Conservation (phyloP, 2,329 filamentous ascomycete genomes). For the Diaporthe citri region DNA sequence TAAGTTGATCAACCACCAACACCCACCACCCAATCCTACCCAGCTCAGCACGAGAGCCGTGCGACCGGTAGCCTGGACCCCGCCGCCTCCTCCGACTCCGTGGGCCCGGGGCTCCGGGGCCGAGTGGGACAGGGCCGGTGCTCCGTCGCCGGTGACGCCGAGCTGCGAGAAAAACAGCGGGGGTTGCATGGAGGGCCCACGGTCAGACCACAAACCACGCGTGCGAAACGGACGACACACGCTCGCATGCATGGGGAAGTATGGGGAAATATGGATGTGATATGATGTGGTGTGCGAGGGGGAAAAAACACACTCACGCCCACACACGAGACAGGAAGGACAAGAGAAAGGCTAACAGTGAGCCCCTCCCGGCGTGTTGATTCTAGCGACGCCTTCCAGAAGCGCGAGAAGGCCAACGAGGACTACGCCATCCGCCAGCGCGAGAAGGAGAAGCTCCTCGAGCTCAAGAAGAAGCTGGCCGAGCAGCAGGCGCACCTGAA, state of each 20-base stretch:
- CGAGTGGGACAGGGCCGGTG: conserved; percentile 22
- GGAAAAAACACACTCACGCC: background rate
- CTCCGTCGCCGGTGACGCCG: conserved; percentile 18
- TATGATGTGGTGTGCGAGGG: background rate
- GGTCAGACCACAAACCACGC: conserved; percentile 27
- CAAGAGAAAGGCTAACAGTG: background rate
- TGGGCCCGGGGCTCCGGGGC: background rate
- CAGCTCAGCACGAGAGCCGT: background rate
- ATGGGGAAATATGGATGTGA: background rate
- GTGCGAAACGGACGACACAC: background rate
- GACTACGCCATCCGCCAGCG: conserved; percentile 86
- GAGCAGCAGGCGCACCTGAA: conserved; percentile 87
- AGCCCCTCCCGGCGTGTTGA: background rate
- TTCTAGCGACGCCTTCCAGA: conserved; percentile 87
- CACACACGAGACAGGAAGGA: background rate
- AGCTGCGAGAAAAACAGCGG: conserved; percentile 22
- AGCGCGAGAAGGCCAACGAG: conserved; percentile 89
- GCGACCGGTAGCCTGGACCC: background rate
- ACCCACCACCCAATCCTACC: background rate
- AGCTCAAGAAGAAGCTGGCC: conserved; percentile 78
- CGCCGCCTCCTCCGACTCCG: background rate
- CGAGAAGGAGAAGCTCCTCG: conserved; percentile 89
- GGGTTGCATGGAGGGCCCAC: conserved; percentile 8
- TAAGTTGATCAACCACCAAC: conserved; percentile 52
- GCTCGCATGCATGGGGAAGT: background rate